Conservation (phyloP, 2,329 filamentous ascomycete genomes). For the Stachybotrys echinatus region DNA sequence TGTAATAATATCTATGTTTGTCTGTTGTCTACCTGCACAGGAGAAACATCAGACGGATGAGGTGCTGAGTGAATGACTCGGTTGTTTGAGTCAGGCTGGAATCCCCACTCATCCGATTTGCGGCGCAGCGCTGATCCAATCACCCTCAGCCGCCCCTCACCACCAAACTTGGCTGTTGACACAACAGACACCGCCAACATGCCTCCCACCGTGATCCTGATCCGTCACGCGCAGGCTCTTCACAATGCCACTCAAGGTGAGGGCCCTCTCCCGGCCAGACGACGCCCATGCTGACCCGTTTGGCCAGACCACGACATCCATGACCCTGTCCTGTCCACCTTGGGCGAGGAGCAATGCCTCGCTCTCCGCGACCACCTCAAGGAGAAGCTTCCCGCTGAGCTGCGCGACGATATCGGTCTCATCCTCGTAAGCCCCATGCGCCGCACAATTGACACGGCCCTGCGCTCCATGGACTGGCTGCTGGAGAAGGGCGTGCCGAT, state of each 20-base stretch:
- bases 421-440: constrained; percentile 62
- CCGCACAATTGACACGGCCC: constrained; percentile 60
- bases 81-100: too few relatives aligned
- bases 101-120: too few relatives aligned
- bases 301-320: constrained; percentile 35
- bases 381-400: constrained; percentile 24
- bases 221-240: constrained; percentile 79
- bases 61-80: too few relatives aligned
- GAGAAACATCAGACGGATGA: too few relatives aligned
- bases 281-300: background rate
- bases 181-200: constrained; percentile 28
- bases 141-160: too few relatives aligned
- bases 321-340: constrained; percentile 46
- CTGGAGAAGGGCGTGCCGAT: constrained; percentile 48
- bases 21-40: too few relatives aligned
- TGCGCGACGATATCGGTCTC: constrained; percentile 29
- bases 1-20: too few relatives aligned
- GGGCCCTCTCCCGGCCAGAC: constrained; percentile 20
- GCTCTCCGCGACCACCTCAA: constrained; percentile 36
- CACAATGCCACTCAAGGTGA: constrained; percentile 46
- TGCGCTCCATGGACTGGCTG: constrained; percentile 53
- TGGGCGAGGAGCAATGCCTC: constrained; percentile 44
- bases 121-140: too few relatives aligned
- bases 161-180: too few relatives aligned
- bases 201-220: constrained; percentile 65